Conservation (phyloP, 768 basidiomycete genomes). For the Dioszegia aurantiaca region DNA sequence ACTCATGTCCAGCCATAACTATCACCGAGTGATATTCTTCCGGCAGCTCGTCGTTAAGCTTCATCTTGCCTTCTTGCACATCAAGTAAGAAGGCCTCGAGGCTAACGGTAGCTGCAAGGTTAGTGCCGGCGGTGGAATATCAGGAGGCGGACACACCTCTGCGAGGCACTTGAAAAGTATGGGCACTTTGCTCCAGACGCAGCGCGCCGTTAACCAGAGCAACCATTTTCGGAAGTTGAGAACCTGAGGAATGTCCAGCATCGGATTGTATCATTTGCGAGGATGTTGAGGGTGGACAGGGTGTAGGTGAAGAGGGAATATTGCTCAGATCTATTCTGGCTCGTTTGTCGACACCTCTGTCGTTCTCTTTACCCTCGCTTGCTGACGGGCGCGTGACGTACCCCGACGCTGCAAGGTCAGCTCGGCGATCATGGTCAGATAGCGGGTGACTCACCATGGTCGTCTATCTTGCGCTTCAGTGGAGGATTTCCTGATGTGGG, state of each 20-base stretch:
- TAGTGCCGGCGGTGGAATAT: not conserved
- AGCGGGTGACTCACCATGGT: constrained; percentile 11
- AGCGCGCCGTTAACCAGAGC: constrained; percentile 34
- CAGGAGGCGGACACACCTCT: constrained; percentile 22
- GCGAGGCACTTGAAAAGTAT: constrained; percentile 18
- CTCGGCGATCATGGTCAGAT: not conserved
- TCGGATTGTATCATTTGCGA: not conserved
- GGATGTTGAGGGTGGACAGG: not conserved
- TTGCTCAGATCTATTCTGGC: constrained; percentile 15
- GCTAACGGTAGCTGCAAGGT: constrained; percentile 20
- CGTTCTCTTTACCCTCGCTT: constrained; percentile 25
- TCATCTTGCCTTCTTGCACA: constrained; percentile 27
- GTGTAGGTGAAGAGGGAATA: not conserved
- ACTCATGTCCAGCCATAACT: constrained; percentile 35
- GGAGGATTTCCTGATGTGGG: not conserved
- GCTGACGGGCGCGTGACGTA: not conserved
- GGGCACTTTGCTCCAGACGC: constrained; percentile 27
- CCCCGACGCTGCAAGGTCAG: not conserved
- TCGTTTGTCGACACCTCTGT: constrained; percentile 19
- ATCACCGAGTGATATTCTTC: constrained; percentile 31
- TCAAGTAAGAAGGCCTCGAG: constrained; percentile 34
- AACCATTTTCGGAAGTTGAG: too few relatives aligned
- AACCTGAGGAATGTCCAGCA: too few relatives aligned
- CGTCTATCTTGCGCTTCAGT: constrained; percentile 16
- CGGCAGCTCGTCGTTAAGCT: constrained; percentile 22